Percentiles rank a stretch among this genome's conserved stretches.
Evolutionary conservation across 2,329 filamentous ascomycete genomes (phyloP).

Genomic region (Ramularia endophylla): DNA sequence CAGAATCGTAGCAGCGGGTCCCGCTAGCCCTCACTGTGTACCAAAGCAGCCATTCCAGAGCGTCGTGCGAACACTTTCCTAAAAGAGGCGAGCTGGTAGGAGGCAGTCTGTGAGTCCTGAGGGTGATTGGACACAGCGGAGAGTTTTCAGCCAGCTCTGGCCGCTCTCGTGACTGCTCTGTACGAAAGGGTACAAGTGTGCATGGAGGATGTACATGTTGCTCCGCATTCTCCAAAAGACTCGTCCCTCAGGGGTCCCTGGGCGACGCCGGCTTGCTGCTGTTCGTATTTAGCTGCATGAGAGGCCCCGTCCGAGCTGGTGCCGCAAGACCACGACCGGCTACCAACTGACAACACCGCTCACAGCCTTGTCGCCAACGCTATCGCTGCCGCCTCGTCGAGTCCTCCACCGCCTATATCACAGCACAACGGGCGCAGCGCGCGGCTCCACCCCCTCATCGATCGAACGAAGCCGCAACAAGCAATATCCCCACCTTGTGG

Average conservation of each 20-base stretch:
- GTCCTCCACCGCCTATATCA: conserved; percentile 1
- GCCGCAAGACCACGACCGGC: neutral
- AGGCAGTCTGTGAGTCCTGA: too few species aligned
- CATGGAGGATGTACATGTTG: conserved; percentile 12
- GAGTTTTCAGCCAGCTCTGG: conserved; percentile 10
- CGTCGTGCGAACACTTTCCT: conserved; percentile 15
- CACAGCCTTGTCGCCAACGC: neutral
- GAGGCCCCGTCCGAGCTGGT: conserved; percentile 1
- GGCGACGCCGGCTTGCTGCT: conserved; percentile 14
- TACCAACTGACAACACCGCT: neutral
- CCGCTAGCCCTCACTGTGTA: neutral
- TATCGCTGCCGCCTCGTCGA: neutral
- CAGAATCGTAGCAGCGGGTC: conserved; percentile 5
- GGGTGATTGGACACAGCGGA: conserved; percentile 15
- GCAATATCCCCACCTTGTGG: conserved; percentile 6
- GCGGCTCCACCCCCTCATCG: too few species aligned
- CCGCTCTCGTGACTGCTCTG: conserved; percentile 14
- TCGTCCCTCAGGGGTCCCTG: conserved; percentile 14
- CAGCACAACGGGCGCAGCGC: too few species aligned
- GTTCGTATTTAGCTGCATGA: conserved; percentile 12
- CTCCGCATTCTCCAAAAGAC: conserved; percentile 4
- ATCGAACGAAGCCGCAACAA: conserved; percentile 10
- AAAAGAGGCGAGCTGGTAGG: conserved; percentile 2
- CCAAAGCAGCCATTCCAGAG: neutral
- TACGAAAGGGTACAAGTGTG: conserved; percentile 11